Conservation (phyloP, 306 rosid genomes). For the Canavalia gladiata region DNA sequence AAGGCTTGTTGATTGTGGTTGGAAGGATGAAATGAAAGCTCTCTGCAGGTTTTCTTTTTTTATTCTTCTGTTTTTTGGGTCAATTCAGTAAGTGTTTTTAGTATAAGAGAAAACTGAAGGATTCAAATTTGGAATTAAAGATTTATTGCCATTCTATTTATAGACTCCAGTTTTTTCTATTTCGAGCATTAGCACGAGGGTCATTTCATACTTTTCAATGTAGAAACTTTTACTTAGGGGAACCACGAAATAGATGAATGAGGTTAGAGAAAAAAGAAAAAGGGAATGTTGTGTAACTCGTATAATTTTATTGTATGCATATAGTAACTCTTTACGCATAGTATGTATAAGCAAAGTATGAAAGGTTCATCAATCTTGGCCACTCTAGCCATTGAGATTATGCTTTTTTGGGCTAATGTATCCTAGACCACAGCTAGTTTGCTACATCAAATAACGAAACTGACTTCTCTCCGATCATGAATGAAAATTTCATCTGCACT, state of each 20-base stretch:
- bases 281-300: too few species aligned
- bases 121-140: not conserved
- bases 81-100: not conserved
- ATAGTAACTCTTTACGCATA: not conserved
- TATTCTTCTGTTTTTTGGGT: not conserved
- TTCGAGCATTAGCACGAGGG: not conserved
- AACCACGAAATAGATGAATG: not conserved
- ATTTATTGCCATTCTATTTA: constrained; percentile 25
- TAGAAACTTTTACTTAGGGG: not conserved
- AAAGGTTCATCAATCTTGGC: not conserved
- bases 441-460: constrained; percentile 28
- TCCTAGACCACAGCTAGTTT: not conserved
- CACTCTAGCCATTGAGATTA: constrained; percentile 5
- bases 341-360: not conserved
- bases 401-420: constrained; percentile 6
- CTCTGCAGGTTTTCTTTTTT: constrained; percentile 75
- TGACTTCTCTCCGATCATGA: not conserved
- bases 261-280: too few species aligned
- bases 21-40: constrained; percentile 97
- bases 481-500: constrained; percentile 20
- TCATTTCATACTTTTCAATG: constrained; percentile 3
- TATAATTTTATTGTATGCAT: too few species aligned
- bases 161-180: not conserved
- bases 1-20: constrained; percentile 93
- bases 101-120: not conserved